Evolutionary conservation across 495 filamentous ascomycete species (phyloP), one percentile per base, ranked within the genome.

Genomic region (Trichoderma parareesei): DNA sequence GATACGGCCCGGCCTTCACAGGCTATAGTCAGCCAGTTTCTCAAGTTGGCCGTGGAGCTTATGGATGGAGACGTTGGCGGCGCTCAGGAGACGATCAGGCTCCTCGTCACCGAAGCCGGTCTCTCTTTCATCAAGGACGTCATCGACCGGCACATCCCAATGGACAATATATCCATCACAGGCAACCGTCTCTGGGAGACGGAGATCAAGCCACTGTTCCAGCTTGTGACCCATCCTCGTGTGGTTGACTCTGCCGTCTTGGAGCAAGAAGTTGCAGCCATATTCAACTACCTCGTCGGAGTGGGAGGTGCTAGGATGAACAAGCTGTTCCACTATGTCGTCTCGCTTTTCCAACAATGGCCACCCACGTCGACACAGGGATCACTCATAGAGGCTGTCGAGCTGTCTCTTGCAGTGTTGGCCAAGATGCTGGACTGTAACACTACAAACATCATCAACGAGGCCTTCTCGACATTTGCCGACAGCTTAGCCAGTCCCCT

Each of bases 201-300:
- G 14, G 53, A 70, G 42, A 48, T 77, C 33, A 65, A 62, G 35
- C 73, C 69, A 1, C 61, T 75, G 42, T 73, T 77, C 42, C 41
- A 64, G 14, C 18, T 77, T 37, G 64, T 77, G 35, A 77, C 75
- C 1, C 70, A 77, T 38, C 41, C 65, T 4, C 64, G 64, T 18
- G 73, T 75, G 33, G 63, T 68, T 38, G 70, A 75, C 62, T 75
- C 68, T 43, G 68, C 71, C 20, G 66, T 73, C 9, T 67, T 78
- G 35, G 76, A 77, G 60, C 69, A 70, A 48, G 64, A 72, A 59
- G 69, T 73, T 14, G 70, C 72, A 13, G 38, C 48, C 5, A 69
- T 77, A 13, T 72, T 65, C 63, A 77, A 75, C 60, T 73, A 71
- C 48, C 64, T 77, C 13, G 66, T 69, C 35, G 75, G 75, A 10